phyloP scores from a whole-genome alignment of 148 eudicot genomes.

The Vaccinium corymbosum region DNA sequence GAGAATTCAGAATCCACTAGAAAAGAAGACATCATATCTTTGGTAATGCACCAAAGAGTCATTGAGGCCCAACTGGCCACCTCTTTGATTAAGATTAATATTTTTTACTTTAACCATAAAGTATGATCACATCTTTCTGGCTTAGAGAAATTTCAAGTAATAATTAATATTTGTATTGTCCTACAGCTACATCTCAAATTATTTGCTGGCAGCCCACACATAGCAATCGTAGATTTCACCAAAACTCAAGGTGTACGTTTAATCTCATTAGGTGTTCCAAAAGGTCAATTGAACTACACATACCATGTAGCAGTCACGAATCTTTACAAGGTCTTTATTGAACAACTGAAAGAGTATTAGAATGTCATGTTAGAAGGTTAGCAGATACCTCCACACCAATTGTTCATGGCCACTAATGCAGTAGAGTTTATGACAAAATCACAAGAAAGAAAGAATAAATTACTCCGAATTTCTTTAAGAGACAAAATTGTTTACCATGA shows the following conservation, averaged over 20 bases:
- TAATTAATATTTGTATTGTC: neutral
- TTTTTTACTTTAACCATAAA: neutral
- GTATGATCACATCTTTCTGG: neutral
- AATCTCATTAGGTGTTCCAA: slow-evolving; percentile 8
- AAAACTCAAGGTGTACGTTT: neutral
- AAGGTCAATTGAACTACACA: neutral
- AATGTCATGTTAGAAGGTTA: neutral
- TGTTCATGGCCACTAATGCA: slow-evolving; percentile 1
- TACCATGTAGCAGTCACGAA: neutral
- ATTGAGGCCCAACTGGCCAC: neutral
- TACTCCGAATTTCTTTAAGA: neutral
- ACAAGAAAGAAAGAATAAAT: neutral
- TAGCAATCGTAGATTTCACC: neutral
- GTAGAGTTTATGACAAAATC: neutral
- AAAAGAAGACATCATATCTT: neutral
- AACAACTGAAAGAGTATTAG: neutral
- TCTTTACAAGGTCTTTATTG: neutral
- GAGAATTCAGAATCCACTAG: neutral
- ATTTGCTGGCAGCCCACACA: neutral
- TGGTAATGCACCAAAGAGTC: neutral
- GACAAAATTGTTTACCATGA: neutral
- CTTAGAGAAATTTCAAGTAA: neutral
- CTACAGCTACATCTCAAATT: neutral
- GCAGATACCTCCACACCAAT: neutral
- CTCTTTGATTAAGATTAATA: neutral